phyloP scores from a whole-genome alignment of 2,329 filamentous ascomycete genomes.

The Eutypella sp. region DNA sequence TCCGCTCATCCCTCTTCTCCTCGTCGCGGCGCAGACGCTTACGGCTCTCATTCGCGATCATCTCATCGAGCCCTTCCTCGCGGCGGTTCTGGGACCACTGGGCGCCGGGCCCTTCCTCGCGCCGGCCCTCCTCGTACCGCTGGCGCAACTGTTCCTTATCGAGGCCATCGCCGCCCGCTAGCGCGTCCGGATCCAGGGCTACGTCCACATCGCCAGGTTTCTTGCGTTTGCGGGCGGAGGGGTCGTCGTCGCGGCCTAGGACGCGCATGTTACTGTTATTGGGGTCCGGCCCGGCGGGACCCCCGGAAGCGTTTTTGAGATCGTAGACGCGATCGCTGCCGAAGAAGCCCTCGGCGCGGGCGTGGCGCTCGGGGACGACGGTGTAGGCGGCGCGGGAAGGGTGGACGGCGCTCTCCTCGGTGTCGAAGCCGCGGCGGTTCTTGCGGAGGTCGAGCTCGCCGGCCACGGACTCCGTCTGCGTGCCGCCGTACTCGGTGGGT shows the following conservation, averaged over 20 bases:
- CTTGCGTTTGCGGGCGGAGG: slow-evolving; percentile 73
- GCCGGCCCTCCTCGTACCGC: slow-evolving; percentile 70
- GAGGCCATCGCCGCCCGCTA: slow-evolving; percentile 70
- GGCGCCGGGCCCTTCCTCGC: slow-evolving; percentile 60
- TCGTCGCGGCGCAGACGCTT: slow-evolving; percentile 88
- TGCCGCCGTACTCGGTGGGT: slow-evolving; percentile 67
- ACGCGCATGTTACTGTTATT: slow-evolving; percentile 65
- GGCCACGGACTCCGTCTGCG: slow-evolving; percentile 65
- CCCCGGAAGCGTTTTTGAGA: slow-evolving; percentile 49
- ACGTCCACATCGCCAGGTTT: slow-evolving; percentile 95
- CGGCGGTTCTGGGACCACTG: slow-evolving; percentile 61
- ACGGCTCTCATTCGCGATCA: slow-evolving; percentile 90
- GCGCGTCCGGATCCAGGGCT: slow-evolving; percentile 77
- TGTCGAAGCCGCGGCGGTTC: slow-evolving; percentile 76
- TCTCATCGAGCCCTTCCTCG: slow-evolving; percentile 88
- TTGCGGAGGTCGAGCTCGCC: slow-evolving; percentile 93
- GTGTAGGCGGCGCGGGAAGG: slow-evolving; percentile 79
- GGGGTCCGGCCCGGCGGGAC: slow-evolving; percentile 25
- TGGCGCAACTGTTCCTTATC: slow-evolving; percentile 78
- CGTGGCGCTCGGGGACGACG: slow-evolving; percentile 82
- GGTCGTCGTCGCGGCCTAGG: slow-evolving; percentile 69
- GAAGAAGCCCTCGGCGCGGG: slow-evolving; percentile 87
- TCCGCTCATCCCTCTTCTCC: slow-evolving; percentile 66
- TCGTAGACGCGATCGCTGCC: slow-evolving; percentile 93
- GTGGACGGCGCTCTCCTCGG: slow-evolving; percentile 61